Evolutionary conservation across 139 green algal genomes (phyloP).

Genomic region (Limnomonas spitsbergensis): DNA sequence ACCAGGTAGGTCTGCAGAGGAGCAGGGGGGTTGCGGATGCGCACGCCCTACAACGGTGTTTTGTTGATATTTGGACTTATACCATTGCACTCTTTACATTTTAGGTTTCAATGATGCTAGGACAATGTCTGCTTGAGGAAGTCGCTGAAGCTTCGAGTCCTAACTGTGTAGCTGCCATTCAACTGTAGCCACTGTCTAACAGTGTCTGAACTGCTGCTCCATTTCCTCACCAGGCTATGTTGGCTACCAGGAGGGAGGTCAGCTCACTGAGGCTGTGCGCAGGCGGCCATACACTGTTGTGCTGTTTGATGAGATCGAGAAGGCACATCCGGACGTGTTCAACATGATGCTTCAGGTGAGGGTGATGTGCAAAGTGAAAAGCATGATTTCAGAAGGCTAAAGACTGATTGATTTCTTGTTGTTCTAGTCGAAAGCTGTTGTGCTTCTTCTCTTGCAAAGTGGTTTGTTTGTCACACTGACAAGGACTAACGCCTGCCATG

Average conservation of each 20-base stretch:
- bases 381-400: neutral
- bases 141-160: too few species aligned
- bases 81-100: too few species aligned
- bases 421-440: neutral
- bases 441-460: too few species aligned
- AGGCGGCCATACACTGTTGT: constrained; percentile 97
- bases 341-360: constrained; percentile 99
- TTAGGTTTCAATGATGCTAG: too few species aligned
- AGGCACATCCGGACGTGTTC: constrained; percentile 99
- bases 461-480: neutral
- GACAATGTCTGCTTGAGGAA: too few species aligned
- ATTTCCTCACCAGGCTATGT: constrained; percentile 81
- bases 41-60: too few species aligned
- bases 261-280: constrained; percentile 96
- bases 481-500: too few species aligned
- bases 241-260: constrained; percentile 97
- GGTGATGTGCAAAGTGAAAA: neutral
- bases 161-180: too few species aligned
- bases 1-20: constrained; percentile 43
- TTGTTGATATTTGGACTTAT: too few species aligned
- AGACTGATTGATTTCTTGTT: neutral
- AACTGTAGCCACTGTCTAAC: neutral
- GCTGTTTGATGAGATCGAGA: constrained; percentile 99
- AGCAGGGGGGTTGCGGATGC: neutral
- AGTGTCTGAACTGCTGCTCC: neutral